Conservation (phyloP, 306 rosid species). For the Hylodesmum podocarpum region DNA sequence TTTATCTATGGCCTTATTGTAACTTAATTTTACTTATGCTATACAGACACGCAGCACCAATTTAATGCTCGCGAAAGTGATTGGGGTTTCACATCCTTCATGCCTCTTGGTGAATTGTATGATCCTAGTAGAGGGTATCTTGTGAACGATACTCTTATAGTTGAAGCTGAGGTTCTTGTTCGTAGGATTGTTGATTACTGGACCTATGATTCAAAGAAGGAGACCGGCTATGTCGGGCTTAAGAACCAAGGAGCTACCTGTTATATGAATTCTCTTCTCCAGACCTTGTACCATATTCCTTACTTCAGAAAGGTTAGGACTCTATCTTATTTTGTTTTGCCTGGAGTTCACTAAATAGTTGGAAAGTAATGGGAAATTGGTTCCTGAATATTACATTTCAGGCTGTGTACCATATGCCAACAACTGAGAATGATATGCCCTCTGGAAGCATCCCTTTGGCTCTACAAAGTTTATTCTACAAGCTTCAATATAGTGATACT, state of each 20-base stretch:
- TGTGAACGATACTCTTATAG: conserved; percentile 58
- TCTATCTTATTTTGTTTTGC: conserved; percentile 2
- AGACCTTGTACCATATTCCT: conserved; percentile 77
- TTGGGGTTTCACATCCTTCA: conserved; percentile 90
- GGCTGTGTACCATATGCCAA: conserved; percentile 94
- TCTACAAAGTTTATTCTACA: conserved; percentile 76
- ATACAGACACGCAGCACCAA: conserved; percentile 82
- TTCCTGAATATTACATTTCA: conserved; percentile 43
- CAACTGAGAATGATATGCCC: conserved; percentile 83
- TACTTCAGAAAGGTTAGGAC: conserved; percentile 73
- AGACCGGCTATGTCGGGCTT: conserved; percentile 84
- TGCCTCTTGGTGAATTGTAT: conserved; percentile 78
- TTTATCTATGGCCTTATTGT: conserved; percentile 15
- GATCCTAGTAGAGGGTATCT: conserved; percentile 81
- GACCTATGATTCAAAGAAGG: conserved; percentile 82
- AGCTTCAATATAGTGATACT: conserved; percentile 76
- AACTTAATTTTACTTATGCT: conserved; percentile 19
- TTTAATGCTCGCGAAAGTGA: conserved; percentile 84
- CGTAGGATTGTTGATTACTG: conserved; percentile 78
- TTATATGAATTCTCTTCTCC: conserved; percentile 84
- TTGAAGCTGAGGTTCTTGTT: conserved; percentile 83
- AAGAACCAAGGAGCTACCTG: conserved; percentile 91
- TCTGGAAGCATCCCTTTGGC: conserved; percentile 84
- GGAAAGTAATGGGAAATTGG: conserved; percentile 19
- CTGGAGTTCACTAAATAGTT: conserved; percentile 18